Evolutionary conservation across 768 basidiomycete genomes (phyloP).

Genomic region (Baorangia bicolor): DNA sequence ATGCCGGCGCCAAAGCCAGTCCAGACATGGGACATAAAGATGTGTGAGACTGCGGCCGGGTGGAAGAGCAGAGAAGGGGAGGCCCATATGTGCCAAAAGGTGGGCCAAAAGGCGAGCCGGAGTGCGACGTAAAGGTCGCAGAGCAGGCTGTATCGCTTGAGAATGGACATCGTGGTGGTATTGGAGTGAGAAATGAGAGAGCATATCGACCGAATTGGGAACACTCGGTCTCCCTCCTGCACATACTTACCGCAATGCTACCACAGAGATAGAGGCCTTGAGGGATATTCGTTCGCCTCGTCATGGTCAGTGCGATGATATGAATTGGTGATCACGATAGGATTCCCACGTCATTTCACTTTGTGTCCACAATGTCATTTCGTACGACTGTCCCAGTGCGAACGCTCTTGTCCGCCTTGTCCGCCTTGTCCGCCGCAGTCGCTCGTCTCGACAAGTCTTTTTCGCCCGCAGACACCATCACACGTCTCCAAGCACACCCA

Average conservation of each 20-base stretch:
- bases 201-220: neutral
- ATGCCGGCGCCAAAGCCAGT: conserved; percentile 43
- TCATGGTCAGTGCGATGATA: neutral
- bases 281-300: no score
- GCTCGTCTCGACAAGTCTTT: conserved; percentile 74
- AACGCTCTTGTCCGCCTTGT: conserved; percentile 39
- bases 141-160: conserved; percentile 36
- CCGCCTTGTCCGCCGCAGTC: conserved; percentile 60
- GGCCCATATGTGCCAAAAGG: conserved; percentile 39
- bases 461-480: conserved; percentile 65
- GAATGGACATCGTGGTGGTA: conserved; percentile 16
- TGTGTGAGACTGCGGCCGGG: conserved; percentile 45
- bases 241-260: neutral
- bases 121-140: conserved; percentile 43
- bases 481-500: conserved; percentile 53
- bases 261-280: no score
- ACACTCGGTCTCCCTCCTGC: neutral
- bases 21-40: conserved; percentile 66
- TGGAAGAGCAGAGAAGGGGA: conserved; percentile 46
- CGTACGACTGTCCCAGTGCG: conserved; percentile 6
- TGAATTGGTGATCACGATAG: neutral
- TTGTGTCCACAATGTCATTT: neutral
- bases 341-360: neutral
- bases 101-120: conserved; percentile 42
- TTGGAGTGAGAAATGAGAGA: neutral